Conservation (phyloP, 2,329 filamentous ascomycete species). For the Seiridium unicorne region DNA sequence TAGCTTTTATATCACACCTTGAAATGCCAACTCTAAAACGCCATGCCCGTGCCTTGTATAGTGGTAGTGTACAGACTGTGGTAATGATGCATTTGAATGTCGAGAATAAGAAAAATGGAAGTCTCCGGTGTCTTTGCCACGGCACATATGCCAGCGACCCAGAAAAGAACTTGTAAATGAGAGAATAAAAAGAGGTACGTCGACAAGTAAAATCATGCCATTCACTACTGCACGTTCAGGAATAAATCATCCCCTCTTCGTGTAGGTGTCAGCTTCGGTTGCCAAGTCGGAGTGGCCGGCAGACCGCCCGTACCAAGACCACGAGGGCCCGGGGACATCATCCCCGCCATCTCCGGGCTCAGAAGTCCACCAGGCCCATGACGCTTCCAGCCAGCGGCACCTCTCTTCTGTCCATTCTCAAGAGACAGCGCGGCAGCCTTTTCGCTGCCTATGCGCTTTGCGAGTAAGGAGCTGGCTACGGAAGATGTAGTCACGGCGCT, state of each 20-base stretch:
- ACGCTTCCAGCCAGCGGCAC: slow-evolving; percentile 21
- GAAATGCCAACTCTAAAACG: background rate
- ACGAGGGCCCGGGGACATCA: slow-evolving; percentile 15
- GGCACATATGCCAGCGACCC: background rate
- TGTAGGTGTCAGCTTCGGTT: slow-evolving; percentile 65
- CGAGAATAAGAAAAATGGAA: background rate
- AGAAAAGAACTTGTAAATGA: background rate
- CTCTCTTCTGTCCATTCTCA: slow-evolving; percentile 19
- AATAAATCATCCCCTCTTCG: slow-evolving; percentile 65
- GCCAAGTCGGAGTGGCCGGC: slow-evolving; percentile 55
- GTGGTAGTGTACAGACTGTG: background rate
- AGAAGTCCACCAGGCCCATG: slow-evolving; percentile 15
- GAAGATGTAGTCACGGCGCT: slow-evolving; percentile 26
- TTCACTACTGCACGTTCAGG: slow-evolving; percentile 49
- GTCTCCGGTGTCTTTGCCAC: background rate
- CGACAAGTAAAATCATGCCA: background rate
- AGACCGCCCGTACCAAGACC: slow-evolving; percentile 21
- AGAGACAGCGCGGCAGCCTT: slow-evolving; percentile 47
- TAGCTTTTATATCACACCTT: background rate
- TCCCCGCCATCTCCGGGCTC: slow-evolving; percentile 17
- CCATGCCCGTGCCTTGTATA: background rate
- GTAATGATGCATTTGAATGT: background rate
- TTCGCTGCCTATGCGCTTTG: slow-evolving; percentile 50
- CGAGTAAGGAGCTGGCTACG: slow-evolving; percentile 42
- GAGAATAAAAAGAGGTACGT: background rate